Percentiles rank a stretch among this genome's conserved stretches.
Evolutionary conservation across 345 rosid species (phyloP).

Genomic region (Cardamine resedifolia): DNA sequence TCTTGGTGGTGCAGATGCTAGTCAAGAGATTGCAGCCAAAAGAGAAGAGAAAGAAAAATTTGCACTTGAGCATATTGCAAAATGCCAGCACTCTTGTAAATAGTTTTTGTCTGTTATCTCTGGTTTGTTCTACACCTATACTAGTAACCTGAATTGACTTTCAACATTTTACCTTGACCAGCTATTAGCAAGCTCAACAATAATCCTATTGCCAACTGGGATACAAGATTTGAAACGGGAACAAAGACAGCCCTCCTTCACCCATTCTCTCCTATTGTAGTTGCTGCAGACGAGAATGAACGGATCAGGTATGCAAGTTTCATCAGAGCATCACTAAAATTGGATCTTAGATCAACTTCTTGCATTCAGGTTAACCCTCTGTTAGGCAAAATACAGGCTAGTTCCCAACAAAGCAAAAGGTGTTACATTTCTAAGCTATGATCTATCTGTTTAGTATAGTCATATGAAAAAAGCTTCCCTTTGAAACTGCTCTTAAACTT

Average conservation of each 20-base stretch:
- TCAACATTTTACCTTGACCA: constrained; percentile 35
- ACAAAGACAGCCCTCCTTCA: constrained; percentile 81
- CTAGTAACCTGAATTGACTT: constrained; percentile 26
- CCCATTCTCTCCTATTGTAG: constrained; percentile 88
- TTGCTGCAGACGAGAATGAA: constrained; percentile 97
- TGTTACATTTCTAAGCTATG: constrained; percentile 19
- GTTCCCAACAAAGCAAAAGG: background rate
- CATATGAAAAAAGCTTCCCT: constrained; percentile 16
- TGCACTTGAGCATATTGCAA: constrained; percentile 78
- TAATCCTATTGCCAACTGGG: constrained; percentile 84
- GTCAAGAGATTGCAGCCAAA: constrained; percentile 68
- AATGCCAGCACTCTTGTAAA: constrained; percentile 84
- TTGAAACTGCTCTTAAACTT: constrained; percentile 7
- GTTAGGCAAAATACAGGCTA: constrained; percentile 10
- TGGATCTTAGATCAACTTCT: constrained; percentile 10
- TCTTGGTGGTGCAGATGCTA: constrained; percentile 73
- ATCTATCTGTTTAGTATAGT: constrained; percentile 17
- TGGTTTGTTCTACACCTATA: constrained; percentile 24
- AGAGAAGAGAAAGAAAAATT: constrained; percentile 91
- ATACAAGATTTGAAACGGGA: constrained; percentile 87
- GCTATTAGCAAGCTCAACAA: constrained; percentile 77
- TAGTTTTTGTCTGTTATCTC: constrained; percentile 22
- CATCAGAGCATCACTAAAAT: constrained; percentile 15
- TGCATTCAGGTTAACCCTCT: constrained; percentile 6
- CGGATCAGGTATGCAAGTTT: constrained; percentile 64